Base-by-base conservation (phyloP, 805 yeast genomes). In the Citeromyces matritensis region DNA sequence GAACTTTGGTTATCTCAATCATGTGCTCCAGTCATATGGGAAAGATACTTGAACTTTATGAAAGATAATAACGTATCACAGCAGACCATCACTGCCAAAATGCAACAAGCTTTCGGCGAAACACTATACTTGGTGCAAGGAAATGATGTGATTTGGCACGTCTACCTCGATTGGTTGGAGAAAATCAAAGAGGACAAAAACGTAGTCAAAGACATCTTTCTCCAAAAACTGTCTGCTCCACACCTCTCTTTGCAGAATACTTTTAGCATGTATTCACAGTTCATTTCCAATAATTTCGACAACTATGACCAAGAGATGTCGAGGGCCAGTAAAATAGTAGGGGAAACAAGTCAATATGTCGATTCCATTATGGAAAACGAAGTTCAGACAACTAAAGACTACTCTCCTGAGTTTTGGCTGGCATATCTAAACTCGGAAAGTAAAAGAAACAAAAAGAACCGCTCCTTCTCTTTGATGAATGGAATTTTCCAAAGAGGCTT, bases 241-340 rank as follows among this genome's bases (percentile, higher is more conserved):
- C 73, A 66, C 42, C 34, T 41, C 1, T 39, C 46, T 3, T 33
- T 67, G 6, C 64, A 61, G 3, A 52, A 55, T 0, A 58, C 71
- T 0, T 60, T 52, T 39, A 43, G 51, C 7, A 45, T 47, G 1
- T 58, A 51, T 28, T 68, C 73, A 1, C 15, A 44, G 1, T 63
- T 65, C 33, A 49, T 68, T 2, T 48, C 69, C 1, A 24, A 34
- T 3, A 26, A 51, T 29, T 45, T 39, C 14, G 32, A 45, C 1
- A 40, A 40, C 1, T 67, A 68, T 36, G 53, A 50, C 1, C 25
- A 32, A 0, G 44, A 47, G 14, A 57, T 71, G 62, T 33, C 39
- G 5, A n/a, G 32, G 1, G 68, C 65, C 1, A 53, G 52, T 28
- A 46, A 44, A 17, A 32, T 54, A 0, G 53, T 55, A 34, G 38